phyloP scores from a whole-genome alignment of 805 yeast genomes.

The Candida arabinofermentans region DNA sequence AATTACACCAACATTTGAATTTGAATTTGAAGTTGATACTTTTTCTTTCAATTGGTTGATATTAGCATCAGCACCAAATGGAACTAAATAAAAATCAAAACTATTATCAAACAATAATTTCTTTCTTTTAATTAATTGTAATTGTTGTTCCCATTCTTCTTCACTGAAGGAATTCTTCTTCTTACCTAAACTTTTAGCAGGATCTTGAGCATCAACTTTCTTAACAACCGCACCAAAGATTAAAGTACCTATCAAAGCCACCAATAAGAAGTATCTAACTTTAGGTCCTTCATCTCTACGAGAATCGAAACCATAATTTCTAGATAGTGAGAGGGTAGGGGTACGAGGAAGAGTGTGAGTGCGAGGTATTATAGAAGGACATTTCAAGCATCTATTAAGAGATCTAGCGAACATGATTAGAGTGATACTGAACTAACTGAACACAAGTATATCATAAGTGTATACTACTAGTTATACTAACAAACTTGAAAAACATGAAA shows the following conservation, averaged over 20 bases:
- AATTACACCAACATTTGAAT: constrained; percentile 37
- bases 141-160: constrained; percentile 42
- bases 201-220: constrained; percentile 30
- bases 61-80: constrained; percentile 19
- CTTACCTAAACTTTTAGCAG: constrained; percentile 26
- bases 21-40: constrained; percentile 19
- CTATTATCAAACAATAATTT: constrained; percentile 22
- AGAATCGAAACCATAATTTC: constrained; percentile 2
- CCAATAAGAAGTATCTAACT: constrained; percentile 36
- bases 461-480: no score
- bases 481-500: no score
- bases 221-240: constrained; percentile 33
- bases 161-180: constrained; percentile 41
- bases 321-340: no score
- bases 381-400: no score
- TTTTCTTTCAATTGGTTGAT: constrained; percentile 6
- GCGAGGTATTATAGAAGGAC: no score
- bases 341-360: no score
- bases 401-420: no score
- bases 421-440: no score
- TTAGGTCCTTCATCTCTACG: constrained; percentile 33
- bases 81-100: constrained; percentile 28
- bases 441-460: no score
- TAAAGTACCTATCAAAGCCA: constrained; percentile 43
- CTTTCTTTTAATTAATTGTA: constrained; percentile 31